These are phyloP conservation scores for Drechmeria coniospora DNA, from an alignment of 2,329 filamentous ascomycete genomes.

Conservation along the genomic window DNA sequence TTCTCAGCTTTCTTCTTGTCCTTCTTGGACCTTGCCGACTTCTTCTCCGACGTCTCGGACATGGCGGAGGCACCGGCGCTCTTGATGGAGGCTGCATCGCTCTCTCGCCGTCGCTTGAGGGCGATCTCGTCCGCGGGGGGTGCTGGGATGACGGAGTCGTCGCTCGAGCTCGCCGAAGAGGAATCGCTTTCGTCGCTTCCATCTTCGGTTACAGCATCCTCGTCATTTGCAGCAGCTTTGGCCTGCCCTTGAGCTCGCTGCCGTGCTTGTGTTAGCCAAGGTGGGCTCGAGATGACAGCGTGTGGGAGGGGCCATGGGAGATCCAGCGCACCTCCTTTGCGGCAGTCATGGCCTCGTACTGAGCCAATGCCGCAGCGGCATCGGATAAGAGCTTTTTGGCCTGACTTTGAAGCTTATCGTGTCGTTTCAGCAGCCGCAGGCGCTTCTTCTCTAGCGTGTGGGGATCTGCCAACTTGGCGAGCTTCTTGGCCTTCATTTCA, in stretches of 20 bases:
- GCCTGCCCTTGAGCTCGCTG: constrained; percentile 10
- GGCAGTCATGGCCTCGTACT: constrained; percentile 12
- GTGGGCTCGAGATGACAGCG: too few species aligned
- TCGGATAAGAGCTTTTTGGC: constrained; percentile 24
- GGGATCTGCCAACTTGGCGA: constrained; percentile 8
- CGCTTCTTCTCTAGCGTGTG: constrained; percentile 22
- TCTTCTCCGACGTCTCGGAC: constrained; percentile 18
- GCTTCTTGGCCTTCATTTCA: constrained; percentile 15
- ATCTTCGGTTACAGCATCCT: not conserved
- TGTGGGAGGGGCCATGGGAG: too few species aligned
- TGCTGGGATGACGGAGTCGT: constrained; percentile 8
- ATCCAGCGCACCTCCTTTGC: constrained; percentile 5
- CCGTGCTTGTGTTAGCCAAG: constrained; percentile 1
- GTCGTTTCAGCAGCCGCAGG: constrained; percentile 19
- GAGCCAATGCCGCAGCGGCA: constrained; percentile 17
- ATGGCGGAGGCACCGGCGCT: constrained; percentile 6
- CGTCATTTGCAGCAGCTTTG: constrained; percentile 2
- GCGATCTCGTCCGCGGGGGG: constrained; percentile 14
- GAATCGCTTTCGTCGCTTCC: constrained; percentile 5
- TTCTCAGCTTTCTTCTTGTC: constrained; percentile 6
- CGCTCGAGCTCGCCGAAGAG: constrained; percentile 11
- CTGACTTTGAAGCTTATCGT: constrained; percentile 23
- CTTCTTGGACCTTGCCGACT: constrained; percentile 7
- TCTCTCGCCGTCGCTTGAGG: constrained; percentile 16
- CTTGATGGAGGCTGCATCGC: constrained; percentile 13